These are phyloP conservation scores for Yarrowia sp. DNA, from an alignment of 805 yeast genomes.

Conservation along the genomic window DNA sequence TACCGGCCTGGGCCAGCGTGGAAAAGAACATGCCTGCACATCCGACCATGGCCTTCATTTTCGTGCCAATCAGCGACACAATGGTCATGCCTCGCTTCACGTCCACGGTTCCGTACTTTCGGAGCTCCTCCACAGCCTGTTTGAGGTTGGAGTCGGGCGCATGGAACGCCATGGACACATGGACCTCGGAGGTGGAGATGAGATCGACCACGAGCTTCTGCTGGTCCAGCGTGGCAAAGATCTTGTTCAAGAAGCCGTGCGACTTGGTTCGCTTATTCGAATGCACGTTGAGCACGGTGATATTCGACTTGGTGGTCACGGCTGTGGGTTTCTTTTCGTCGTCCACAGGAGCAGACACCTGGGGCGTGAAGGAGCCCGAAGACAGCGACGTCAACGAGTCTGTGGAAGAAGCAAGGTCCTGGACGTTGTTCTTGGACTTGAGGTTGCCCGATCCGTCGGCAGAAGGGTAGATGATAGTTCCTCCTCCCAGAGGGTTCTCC, in stretches of 20 bases:
- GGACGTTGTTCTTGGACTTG: slow-evolving; percentile 14
- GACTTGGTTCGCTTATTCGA: slow-evolving; percentile 91
- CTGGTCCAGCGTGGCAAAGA: slow-evolving; percentile 84
- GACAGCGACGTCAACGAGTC: slow-evolving; percentile 29
- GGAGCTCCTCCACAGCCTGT: slow-evolving; percentile 78
- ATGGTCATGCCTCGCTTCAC: slow-evolving; percentile 87
- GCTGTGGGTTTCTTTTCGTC: slow-evolving; percentile 72
- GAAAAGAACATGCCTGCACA: slow-evolving; percentile 97
- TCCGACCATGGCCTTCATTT: slow-evolving; percentile 96
- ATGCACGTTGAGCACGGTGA: slow-evolving; percentile 90
- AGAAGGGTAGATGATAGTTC: slow-evolving; percentile 91
- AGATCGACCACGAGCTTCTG: slow-evolving; percentile 90
- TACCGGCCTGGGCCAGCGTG: slow-evolving; percentile 86
- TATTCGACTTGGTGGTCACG: slow-evolving; percentile 91
- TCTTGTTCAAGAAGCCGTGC: slow-evolving; percentile 93
- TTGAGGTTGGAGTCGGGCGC: slow-evolving; percentile 68
- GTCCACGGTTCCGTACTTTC: slow-evolving; percentile 85
- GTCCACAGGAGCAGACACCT: slow-evolving; percentile 28
- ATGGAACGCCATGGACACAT: slow-evolving; percentile 96
- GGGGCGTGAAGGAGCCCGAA: slow-evolving; percentile 33
- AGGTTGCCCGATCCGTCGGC: slow-evolving; percentile 38
- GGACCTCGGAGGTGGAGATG: slow-evolving; percentile 96
- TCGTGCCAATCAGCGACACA: slow-evolving; percentile 93
- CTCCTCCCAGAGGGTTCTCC: slow-evolving; percentile 88
- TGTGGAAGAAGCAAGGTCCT: slow-evolving; percentile 30